Conservation (phyloP, 768 basidiomycete species). For the Rossbeevera mucosa region DNA sequence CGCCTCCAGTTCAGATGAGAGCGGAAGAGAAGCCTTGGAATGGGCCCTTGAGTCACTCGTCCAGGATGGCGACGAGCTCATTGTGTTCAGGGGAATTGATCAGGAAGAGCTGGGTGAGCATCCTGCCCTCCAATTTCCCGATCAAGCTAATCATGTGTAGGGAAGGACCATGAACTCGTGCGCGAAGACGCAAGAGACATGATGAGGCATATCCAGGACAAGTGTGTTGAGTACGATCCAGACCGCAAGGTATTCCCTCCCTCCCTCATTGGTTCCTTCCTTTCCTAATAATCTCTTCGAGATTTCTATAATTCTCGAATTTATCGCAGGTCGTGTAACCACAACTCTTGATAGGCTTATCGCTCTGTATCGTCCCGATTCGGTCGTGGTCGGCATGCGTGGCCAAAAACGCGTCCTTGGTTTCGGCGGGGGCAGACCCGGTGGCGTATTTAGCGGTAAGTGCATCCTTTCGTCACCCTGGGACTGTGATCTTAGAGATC, state of each 20-base stretch:
- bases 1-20: slow-evolving; percentile 84
- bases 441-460: slow-evolving; percentile 25
- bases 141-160: slow-evolving; percentile 29
- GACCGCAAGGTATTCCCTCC: slow-evolving; percentile 58
- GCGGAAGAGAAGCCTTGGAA: slow-evolving; percentile 81
- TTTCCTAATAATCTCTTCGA: slow-evolving; percentile 23
- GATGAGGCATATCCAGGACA: slow-evolving; percentile 74
- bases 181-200: slow-evolving; percentile 85
- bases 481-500: neutral
- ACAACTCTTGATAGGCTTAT: slow-evolving; percentile 89
- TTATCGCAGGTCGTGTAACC: slow-evolving; percentile 86
- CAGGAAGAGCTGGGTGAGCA: slow-evolving; percentile 73
- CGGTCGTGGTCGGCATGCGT: slow-evolving; percentile 88
- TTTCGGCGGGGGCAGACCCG: slow-evolving; percentile 31
- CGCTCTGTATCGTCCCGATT: slow-evolving; percentile 86
- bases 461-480: neutral
- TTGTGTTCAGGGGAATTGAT: slow-evolving; percentile 88
- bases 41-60: slow-evolving; percentile 87
- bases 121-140: neutral
- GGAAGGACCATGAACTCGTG: slow-evolving; percentile 71
- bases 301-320: slow-evolving; percentile 91
- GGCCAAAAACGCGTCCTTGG: slow-evolving; percentile 56
- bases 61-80: slow-evolving; percentile 87
- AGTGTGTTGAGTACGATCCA: slow-evolving; percentile 71
- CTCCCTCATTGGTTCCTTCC: neutral